Base-by-base conservation (phyloP, 495 filamentous ascomycete species). In the Barbatosphaeria neglecta region DNA sequence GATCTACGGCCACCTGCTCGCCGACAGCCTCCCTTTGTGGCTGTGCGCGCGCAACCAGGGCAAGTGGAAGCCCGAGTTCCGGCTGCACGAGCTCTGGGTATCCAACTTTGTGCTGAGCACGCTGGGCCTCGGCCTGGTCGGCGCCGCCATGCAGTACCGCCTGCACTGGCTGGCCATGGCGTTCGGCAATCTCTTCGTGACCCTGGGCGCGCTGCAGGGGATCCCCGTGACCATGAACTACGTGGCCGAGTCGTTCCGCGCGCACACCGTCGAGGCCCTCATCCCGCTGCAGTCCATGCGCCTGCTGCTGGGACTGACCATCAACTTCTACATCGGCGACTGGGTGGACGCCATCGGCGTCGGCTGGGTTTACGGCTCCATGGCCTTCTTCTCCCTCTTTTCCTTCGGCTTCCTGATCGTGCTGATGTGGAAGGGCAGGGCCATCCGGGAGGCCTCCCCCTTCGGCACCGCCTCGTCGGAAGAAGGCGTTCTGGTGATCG, bases 291-390 rank as follows among this genome's bases (percentile, higher is more conserved):
- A 65, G 17, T 54, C 61, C 10, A 73, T 67, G 45, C 63, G 70
- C 0, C 56, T 75, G 33, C 53, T 57, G 3, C 60, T 70, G 27
- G 70, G 72, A 4, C 49, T 75, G 22, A 62, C 61, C 0, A 65
- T 75, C 11, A 64, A 62, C 42, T 77, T 77, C 47, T 75, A 66
- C 49, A 65, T 75, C 41, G 56, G 65, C 35, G 56, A 60, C 2
- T 77, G 73, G 71, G 62, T 64, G 8, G 65, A 49, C 6, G 59
- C 55, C 31, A 69, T 76, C 1, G 61, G 56, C 23, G 50, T 73
- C 11, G 70, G 72, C 10, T 77, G 73, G 73, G 65, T 70, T 0
- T 76, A 69, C 58, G 73, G 73, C 0, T 75, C 70, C 63, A 66
- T 66, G 61, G 69, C 69, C 0, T 69, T 76, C 42, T 71, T 75